These are phyloP conservation scores for Blastomyces silverae DNA, from an alignment of 2,329 filamentous ascomycete genomes.

Conservation along the genomic window DNA sequence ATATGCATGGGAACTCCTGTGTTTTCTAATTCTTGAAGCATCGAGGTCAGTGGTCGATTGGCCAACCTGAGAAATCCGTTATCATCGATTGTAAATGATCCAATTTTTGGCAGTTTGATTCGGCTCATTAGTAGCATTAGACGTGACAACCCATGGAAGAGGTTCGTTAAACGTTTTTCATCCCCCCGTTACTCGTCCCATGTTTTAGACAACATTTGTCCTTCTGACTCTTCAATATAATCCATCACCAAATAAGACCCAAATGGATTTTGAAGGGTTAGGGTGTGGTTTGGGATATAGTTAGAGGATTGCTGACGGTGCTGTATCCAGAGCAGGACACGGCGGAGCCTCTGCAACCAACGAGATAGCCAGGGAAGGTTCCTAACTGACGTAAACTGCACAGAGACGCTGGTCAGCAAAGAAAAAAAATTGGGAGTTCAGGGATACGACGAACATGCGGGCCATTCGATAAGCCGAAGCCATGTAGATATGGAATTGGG, in stretches of 20 bases:
- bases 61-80: conserved; percentile 21
- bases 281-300: neutral
- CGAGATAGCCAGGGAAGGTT: conserved; percentile 1
- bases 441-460: conserved; percentile 21
- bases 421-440: too few relatives aligned
- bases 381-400: neutral
- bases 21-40: conserved; percentile 24
- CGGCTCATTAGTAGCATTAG: conserved; percentile 19
- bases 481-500: conserved; percentile 27
- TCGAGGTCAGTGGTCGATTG: conserved; percentile 24
- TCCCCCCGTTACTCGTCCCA: conserved; percentile 16
- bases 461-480: conserved; percentile 26
- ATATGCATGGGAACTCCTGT: conserved; percentile 25
- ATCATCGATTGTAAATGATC: conserved; percentile 24
- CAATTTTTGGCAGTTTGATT: conserved; percentile 21
- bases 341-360: neutral
- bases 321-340: neutral
- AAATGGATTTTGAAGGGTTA: conserved; percentile 10
- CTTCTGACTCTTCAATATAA: conserved; percentile 19
- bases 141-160: conserved; percentile 20
- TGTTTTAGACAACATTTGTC: conserved; percentile 21
- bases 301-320: conserved; percentile 2
- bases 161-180: conserved; percentile 18
- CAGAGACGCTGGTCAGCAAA: neutral
- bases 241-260: conserved; percentile 21